phyloP scores from a whole-genome alignment of 306 rosid species.

The Cucumis melo region DNA sequence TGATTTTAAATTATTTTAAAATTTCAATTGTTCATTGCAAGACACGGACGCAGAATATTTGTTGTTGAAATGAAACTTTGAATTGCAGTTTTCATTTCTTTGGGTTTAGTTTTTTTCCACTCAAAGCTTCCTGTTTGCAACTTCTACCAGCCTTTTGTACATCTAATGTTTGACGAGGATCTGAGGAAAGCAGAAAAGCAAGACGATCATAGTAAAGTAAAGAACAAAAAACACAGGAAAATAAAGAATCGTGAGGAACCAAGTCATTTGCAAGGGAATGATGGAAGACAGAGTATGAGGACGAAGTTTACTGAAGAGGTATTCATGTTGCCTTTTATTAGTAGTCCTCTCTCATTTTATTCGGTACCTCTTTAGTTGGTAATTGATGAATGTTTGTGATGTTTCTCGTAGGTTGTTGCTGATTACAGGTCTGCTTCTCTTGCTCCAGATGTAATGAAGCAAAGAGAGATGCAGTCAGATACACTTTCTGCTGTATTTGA shows the following conservation, averaged over 20 bases:
- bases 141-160: conserved; percentile 62
- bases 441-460: conserved; percentile 52
- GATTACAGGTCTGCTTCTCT: conserved; percentile 87
- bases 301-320: conserved; percentile 78
- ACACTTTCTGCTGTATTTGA: conserved; percentile 90
- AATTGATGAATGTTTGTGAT: conserved; percentile 7
- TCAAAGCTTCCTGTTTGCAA: conserved; percentile 9
- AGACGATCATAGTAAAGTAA: conserved; percentile 37
- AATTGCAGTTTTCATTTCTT: background rate
- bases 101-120: background rate
- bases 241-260: conserved; percentile 47
- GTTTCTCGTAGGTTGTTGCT: conserved; percentile 61
- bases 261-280: conserved; percentile 46
- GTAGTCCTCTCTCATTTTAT: background rate
- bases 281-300: conserved; percentile 53
- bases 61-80: background rate
- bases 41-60: background rate
- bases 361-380: conserved; percentile 5
- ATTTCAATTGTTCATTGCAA: background rate
- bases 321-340: background rate
- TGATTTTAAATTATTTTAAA: background rate
- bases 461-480: conserved; percentile 68
- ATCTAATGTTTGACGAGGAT: conserved; percentile 69
- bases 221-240: conserved; percentile 47
- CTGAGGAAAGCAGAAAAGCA: conserved; percentile 48